A percentile compares a stretch with the other conserved stretches of the same genome.
phyloP scores from a whole-genome alignment of 805 yeast species.

The Ogataea nonfermentans region DNA sequence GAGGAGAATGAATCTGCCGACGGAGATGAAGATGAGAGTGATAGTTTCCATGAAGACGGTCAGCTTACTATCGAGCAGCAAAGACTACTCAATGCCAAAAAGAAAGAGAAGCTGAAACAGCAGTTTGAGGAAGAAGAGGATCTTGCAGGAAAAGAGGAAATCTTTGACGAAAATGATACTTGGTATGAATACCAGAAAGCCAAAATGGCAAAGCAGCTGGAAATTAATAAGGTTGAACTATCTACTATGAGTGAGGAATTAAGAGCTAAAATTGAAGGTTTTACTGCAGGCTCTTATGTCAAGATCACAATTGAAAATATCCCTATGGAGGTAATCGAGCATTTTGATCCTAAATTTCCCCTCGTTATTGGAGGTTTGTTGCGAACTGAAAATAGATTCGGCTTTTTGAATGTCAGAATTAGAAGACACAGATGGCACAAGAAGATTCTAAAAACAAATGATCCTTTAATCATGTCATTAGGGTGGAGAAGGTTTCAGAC shows the following conservation, averaged over 20 bases:
- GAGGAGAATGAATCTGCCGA: conserved; percentile 43
- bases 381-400: conserved; percentile 89
- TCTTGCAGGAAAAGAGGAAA: conserved; percentile 70
- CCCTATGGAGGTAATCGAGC: conserved; percentile 88
- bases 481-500: conserved; percentile 99
- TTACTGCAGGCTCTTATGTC: conserved; percentile 90
- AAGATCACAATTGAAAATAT: conserved; percentile 77
- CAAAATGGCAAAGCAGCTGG: conserved; percentile 93
- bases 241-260: conserved; percentile 73
- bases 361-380: conserved; percentile 87
- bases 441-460: conserved; percentile 90
- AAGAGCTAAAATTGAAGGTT: conserved; percentile 84
- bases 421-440: conserved; percentile 99
- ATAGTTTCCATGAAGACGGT: conserved; percentile 13
- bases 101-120: conserved; percentile 81
- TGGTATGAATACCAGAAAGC: conserved; percentile 98
- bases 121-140: conserved; percentile 87
- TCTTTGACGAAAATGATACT: conserved; percentile 75
- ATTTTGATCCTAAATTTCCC: conserved; percentile 83
- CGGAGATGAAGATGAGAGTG: conserved; percentile 34
- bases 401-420: conserved; percentile 86
- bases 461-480: conserved; percentile 86
- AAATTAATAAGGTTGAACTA: conserved; percentile 81
- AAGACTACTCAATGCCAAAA: conserved; percentile 79
- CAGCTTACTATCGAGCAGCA: conserved; percentile 62